Conservation (phyloP, 192 early-diverging fungal genomes). For the Physocladia obscura region DNA sequence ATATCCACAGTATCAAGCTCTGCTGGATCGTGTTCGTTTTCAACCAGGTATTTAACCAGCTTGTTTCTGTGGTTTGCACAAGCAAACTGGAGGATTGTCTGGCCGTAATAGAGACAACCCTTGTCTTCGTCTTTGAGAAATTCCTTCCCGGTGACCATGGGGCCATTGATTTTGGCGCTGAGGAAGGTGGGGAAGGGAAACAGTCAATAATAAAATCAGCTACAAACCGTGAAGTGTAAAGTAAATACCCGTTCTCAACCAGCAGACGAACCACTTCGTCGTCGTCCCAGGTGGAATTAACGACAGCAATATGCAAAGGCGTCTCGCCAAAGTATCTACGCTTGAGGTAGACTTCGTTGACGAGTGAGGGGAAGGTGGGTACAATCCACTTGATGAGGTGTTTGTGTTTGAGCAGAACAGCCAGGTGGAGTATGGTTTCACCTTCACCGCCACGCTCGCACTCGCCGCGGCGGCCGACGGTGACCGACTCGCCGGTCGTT, state of each 20-base stretch:
- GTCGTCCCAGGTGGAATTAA: background rate
- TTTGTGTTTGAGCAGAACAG: slow-evolving; percentile 8
- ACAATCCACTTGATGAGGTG: slow-evolving; percentile 18
- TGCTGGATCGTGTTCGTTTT: slow-evolving; percentile 19
- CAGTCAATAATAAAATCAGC: background rate
- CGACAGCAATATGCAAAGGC: slow-evolving; percentile 18
- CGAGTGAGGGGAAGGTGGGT: background rate
- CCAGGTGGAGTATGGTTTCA: slow-evolving; percentile 27
- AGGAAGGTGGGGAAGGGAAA: background rate
- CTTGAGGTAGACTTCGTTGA: slow-evolving; percentile 16
- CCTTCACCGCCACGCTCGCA: slow-evolving; percentile 24
- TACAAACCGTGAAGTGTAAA: background rate
- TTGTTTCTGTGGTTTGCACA: slow-evolving; percentile 14
- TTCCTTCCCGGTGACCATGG: slow-evolving; percentile 12
- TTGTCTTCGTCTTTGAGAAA: slow-evolving; percentile 15
- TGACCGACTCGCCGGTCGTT: background rate
- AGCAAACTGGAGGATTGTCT: slow-evolving; percentile 26
- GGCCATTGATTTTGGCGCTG: slow-evolving; percentile 26
- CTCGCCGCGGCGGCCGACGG: background rate
- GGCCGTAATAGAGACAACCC: slow-evolving; percentile 16
- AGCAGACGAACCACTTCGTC: background rate
- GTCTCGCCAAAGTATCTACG: slow-evolving; percentile 23
- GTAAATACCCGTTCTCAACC: slow-evolving; percentile 7
- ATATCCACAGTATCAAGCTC: slow-evolving; percentile 20
- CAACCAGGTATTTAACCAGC: slow-evolving; percentile 28